Evolutionary conservation across 257 asterid species (phyloP).

Genomic region (Handroanthus guayacan): DNA sequence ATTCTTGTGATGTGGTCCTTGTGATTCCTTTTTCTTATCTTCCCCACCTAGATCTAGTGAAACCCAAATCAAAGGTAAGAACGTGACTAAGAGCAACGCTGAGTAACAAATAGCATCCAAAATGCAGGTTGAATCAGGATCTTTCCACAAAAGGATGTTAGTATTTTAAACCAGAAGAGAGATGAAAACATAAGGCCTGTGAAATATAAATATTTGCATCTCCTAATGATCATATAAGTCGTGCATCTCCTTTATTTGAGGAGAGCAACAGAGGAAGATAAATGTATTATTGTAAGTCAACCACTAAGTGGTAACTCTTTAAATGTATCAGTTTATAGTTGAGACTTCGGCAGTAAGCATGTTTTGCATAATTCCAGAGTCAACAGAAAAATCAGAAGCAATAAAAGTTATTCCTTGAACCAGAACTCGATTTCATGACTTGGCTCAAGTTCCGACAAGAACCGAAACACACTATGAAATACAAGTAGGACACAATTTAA

Average conservation of each 20-base stretch:
- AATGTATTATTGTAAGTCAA: not conserved
- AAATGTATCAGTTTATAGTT: conserved; percentile 16
- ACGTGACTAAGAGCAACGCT: not conserved
- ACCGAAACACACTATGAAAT: conserved; percentile 8
- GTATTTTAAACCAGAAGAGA: not conserved
- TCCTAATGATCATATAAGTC: conserved; percentile 1
- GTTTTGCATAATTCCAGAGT: conserved; percentile 12
- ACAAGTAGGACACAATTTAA: conserved; percentile 18
- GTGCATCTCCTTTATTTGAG: not conserved
- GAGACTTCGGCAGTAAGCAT: conserved; percentile 5
- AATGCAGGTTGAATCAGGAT: conserved; percentile 5
- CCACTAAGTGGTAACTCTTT: conserved; percentile 6
- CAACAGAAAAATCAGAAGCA: not conserved
- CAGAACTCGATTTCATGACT: conserved; percentile 3
- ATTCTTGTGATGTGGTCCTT: conserved; percentile 1
- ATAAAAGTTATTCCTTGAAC: conserved; percentile 5
- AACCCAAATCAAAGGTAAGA: not conserved
- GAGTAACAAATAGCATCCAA: not conserved
- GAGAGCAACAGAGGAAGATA: conserved; percentile 11
- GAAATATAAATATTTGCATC: not conserved
- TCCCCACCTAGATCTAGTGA: not conserved
- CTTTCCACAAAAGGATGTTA: not conserved
- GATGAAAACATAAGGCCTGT: conserved; percentile 2
- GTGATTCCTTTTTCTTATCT: not conserved
- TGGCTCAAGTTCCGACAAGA: not conserved